Evolutionary conservation across 495 filamentous ascomycete species (phyloP).

Genomic region (Xylaria flabelliformis): DNA sequence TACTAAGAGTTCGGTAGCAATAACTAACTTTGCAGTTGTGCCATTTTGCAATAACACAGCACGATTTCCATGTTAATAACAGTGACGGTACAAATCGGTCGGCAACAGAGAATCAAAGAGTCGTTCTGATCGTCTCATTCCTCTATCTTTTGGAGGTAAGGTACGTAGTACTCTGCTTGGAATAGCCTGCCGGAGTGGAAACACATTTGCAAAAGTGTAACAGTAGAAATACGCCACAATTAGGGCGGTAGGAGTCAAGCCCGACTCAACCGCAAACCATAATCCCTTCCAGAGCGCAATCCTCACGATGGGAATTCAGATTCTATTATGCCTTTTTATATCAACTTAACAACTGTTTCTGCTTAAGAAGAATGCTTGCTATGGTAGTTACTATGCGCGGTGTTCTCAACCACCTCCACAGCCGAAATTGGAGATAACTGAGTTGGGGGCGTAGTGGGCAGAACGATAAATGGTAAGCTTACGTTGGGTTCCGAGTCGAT

Average conservation of each 20-base stretch:
- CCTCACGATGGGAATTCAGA: background rate
- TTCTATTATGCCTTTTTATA: background rate
- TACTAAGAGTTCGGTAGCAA: background rate
- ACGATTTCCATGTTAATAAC: background rate
- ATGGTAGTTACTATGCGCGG: background rate
- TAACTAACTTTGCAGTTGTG: background rate
- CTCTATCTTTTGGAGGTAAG: background rate
- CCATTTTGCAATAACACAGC: background rate
- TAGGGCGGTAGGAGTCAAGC: background rate
- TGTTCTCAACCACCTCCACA: background rate
- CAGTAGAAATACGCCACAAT: background rate
- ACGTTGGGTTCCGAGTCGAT: conserved; percentile 17
- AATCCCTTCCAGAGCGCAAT: background rate
- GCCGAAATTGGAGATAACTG: background rate
- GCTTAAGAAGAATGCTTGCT: background rate
- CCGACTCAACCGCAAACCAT: background rate
- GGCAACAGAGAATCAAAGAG: background rate
- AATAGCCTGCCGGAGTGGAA: background rate
- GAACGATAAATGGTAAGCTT: background rate
- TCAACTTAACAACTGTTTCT: background rate
- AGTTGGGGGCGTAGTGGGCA: background rate
- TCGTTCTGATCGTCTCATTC: background rate
- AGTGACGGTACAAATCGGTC: too few species aligned
- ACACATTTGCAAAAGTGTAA: background rate
- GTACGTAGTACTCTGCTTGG: background rate